Evolutionary conservation across 1,284 basidiomycete species (phyloP), one percentile per base, ranked within the genome.

Genomic region (Marasmius oreades): DNA sequence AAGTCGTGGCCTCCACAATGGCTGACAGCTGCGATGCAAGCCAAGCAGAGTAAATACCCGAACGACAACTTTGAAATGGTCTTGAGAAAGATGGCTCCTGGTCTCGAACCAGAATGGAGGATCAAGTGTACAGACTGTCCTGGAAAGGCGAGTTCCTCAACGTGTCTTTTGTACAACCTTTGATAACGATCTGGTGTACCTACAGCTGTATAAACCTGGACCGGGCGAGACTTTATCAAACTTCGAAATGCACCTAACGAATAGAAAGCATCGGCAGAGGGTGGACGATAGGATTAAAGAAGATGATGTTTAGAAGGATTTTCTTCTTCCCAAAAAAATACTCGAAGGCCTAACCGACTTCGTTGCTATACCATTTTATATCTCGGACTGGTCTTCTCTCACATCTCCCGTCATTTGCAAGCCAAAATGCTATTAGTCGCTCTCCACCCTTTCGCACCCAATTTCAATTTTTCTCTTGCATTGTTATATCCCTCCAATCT

Each of bases 91-190:
- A 76, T 81, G 12, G 73, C 74, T 11, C 76, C 79, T 53, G 75
- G 72, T 6, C 76, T 73, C 28, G 69, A 75, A 37, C 76, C 82
- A 2, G 92, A 95, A 69, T 98, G 95, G 95, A 82, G 95, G 20
- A 83, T 98, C 66, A 95, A 93, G 71, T 99, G 96, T 72, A 69
- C 88, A 58, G 96, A 98, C 70, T 98, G 96, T 71, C 93, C 93
- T 61, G 93, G 92, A 66, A 95, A 95, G 81, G 93, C 93, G 59
- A 18, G 78, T 68, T 8, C 5, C 33, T 22, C 12, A 14, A 18
- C n/a, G 43, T 33, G 28, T 46, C 48, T 37, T 52, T 1, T 52
- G 18, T 52, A 18, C n/a, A n/a, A n/a, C 26, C 43, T 20, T 28
- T 52, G 14, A 61, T 71, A 56, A 66, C 62, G 62, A 48, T 48